A percentile compares a stretch with the other conserved stretches of the same genome.
Conservation (phyloP, 495 filamentous ascomycete genomes). For the Hypoxylon subgilvum region DNA sequence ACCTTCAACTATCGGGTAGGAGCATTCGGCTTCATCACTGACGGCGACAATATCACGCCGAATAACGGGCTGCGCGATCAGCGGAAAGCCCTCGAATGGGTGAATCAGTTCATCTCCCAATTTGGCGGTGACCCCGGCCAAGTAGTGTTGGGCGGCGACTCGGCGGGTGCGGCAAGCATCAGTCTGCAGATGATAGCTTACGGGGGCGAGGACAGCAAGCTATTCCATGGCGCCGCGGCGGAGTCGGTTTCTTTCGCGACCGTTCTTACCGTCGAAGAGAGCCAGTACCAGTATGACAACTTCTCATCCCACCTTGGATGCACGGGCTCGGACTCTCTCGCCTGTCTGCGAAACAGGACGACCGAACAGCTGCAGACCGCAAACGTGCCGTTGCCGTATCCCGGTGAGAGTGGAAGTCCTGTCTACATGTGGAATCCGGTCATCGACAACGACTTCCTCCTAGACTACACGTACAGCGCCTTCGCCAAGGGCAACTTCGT, state of each 20-base stretch:
- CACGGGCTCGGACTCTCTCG: slow-evolving; percentile 53
- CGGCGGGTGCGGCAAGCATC: slow-evolving; percentile 62
- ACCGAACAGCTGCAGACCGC: slow-evolving; percentile 56
- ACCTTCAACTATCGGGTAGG: slow-evolving; percentile 68
- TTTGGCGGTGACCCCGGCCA: slow-evolving; percentile 71
- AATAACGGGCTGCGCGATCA: slow-evolving; percentile 74
- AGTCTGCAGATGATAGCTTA: slow-evolving; percentile 43
- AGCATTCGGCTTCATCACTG: slow-evolving; percentile 40
- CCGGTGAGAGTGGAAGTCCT: slow-evolving; percentile 53
- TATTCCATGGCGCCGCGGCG: slow-evolving; percentile 69
- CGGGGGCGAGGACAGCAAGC: slow-evolving; percentile 54
- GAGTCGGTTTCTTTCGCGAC: slow-evolving; percentile 71
- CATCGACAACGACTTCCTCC: slow-evolving; percentile 64
- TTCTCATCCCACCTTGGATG: slow-evolving; percentile 66
- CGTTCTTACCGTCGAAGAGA: slow-evolving; percentile 62
- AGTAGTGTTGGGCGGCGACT: slow-evolving; percentile 72
- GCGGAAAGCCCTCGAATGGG: slow-evolving; percentile 72
- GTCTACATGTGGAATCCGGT: slow-evolving; percentile 66
- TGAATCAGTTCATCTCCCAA: slow-evolving; percentile 66
- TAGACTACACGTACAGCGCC: slow-evolving; percentile 63
- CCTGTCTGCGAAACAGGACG: slow-evolving; percentile 63
- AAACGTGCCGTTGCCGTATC: slow-evolving; percentile 62
- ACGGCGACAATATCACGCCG: slow-evolving; percentile 38
- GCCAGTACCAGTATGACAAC: slow-evolving; percentile 69
- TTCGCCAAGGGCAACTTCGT: slow-evolving; percentile 66